Base-by-base conservation (phyloP, 116 monocot species). In the Cymodocea nodosa region DNA sequence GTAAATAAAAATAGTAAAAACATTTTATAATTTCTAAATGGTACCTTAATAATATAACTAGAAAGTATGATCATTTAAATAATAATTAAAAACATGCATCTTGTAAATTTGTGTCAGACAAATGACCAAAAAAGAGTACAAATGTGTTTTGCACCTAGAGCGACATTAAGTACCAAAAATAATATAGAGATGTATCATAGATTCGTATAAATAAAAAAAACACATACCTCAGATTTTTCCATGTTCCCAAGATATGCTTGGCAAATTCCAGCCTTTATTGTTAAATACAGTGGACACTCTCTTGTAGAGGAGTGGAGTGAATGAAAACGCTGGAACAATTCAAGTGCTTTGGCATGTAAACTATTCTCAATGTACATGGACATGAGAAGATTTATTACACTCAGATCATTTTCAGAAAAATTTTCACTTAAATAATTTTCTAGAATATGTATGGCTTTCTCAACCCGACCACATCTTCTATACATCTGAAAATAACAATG, bases 201-300 rank as follows among this genome's bases (percentile, higher is more conserved):
- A 44, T 44, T 44, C 44, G 8, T 44, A 44, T 12, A 6, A 44
- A n/a, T n/a, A 44, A 44, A 8, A 0, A 1, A 12, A 1, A 30
- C 51, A 36, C 62, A 68, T 35, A 97, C 89, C 98, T 92, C 75
- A 23, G 89, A 75, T 70, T 84, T 63, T 58, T 82, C 77, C 72
- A 82, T 71, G 65, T 89, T 83, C 70, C 92, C 89, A 71, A 92
- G 82, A 77, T 81, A 68, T 56, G 86, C 86, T 70, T 77, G 76
- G 73, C 98, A 92, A 66, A 98, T 60, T 71, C 74, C 87, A 49
- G 62, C 73, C 66, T 90, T 92, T 34, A 79, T 73, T 66, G 79
- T 70, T 54, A 92, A 62, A 70, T 62, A 60, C 11, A 82, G 54
- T 17, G 78, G 79, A 62, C 82, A 13, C 23, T 79, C 71, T 50